Evolutionary conservation across 768 basidiomycete species (phyloP), one percentile per base, ranked within the genome.

Genomic region (Tulasnella sp.): DNA sequence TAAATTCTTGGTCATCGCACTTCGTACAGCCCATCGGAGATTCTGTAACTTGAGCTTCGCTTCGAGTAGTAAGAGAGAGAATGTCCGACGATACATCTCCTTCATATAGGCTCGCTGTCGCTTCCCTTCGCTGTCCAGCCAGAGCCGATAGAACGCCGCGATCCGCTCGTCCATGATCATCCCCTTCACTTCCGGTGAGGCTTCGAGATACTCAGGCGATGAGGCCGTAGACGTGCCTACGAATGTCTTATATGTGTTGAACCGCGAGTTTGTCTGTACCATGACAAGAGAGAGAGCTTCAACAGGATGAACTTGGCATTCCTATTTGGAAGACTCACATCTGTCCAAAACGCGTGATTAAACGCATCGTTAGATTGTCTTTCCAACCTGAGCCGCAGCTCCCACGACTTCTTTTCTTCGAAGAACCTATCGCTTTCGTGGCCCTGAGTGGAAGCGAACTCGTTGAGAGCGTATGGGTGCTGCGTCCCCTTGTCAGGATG

Each of bases 391-490:
- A 80, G 82, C 75, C 85, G 86, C 50, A 88, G 76, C 56, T 86
- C 83, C 78, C 73, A 48, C 74, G 74, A 41, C 68, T 68, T 47
- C 70, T 56, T 56, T 30, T 58, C 63, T 23, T 64, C 63, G 30
- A 60, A 49, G 68, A 19, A 68, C 67, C 49, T 66, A 52, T 51
- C 68, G 64, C 65, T 43, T 50, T 68, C 67, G 41, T 66, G 68
- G 38, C 70, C 68, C 27, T 72, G 71, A 70, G 30, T n/a, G 24
- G 17, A 42, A 2, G 49, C 32, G 49, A 91, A 91, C 69, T 91
- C 88, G 60, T 74, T 69, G 59, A 89, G 80, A 13, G 88, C 89
- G 72, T 90, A 91, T 2, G 88, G 88, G 68, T 89, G 86, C 24
- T 45, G 65, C 60, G 60, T 59, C 5, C 49, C 42, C 27, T 58